Base-by-base conservation (phyloP, 257 asterid genomes). In the Solanum etuberosum region DNA sequence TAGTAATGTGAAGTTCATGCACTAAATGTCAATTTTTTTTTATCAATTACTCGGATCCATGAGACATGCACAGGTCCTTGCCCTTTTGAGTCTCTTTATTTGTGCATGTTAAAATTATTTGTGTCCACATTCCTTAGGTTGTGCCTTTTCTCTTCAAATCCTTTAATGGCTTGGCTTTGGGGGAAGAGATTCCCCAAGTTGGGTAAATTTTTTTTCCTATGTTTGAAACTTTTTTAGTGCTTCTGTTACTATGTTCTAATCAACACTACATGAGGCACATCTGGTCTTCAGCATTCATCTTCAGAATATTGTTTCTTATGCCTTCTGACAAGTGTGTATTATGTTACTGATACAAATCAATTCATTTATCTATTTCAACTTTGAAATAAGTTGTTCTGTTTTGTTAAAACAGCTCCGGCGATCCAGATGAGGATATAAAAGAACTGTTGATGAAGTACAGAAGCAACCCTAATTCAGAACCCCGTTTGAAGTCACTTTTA, bases 401-500 rank as follows among this genome's bases (percentile, higher is more conserved):
- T 80, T 80, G 40, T 46, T 46, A 46, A 43, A 80, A 46, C 87
- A 97, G 99, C 90, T 94, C 98, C 46, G 98, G 93, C 88, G 96
- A 94, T 81, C 94, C 98, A 38, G 94, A 94, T 85, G 89, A 93
- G 86, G 96, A 94, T 67, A 89, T 97, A 90, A 91, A 88, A 85
- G 89, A 85, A 61, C 85, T 95, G 87, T 85, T 95, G 93, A 93
- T 90, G 87, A 94, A 86, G 88, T 94, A 94, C 89, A 91, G 94
- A 90, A 89, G 77, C 90, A 91, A 90, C 80, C 97, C 98, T 16
- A 97, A 95, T 88, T 88, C 95, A 68, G 98, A 94, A 90, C 96
- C 98, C 88, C 98, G 87, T 80, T 91, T 97, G 89, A 94, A 95
- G 91, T 86, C 87, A 90, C 95, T 95, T 87, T 93, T 95, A 92